Conservation (phyloP, 2,329 filamentous ascomycete genomes). For the Xylariales sp. region DNA sequence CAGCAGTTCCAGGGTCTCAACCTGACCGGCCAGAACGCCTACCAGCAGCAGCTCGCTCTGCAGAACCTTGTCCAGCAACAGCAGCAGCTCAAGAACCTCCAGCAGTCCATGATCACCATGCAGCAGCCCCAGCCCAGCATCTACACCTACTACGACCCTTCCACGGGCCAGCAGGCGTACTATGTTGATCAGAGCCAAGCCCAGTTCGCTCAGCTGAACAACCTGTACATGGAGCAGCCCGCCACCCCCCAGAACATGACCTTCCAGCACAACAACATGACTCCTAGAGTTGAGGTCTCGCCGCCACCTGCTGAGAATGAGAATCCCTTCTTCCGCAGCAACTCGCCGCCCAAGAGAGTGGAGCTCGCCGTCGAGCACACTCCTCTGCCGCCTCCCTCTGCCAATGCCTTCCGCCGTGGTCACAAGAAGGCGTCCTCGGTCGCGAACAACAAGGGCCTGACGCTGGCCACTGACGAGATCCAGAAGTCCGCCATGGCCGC, state of each 20-base stretch:
- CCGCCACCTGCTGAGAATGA: conserved; percentile 64
- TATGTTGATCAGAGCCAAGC: conserved; percentile 62
- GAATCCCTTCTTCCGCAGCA: conserved; percentile 53
- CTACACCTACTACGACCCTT: conserved; percentile 78
- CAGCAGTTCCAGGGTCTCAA: conserved; percentile 79
- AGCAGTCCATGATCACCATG: conserved; percentile 56
- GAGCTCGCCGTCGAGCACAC: conserved; percentile 63
- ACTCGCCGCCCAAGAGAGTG: conserved; percentile 61
- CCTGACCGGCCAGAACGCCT: conserved; percentile 50
- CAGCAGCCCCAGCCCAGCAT: conserved; percentile 60
- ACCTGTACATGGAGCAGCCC: conserved; percentile 37
- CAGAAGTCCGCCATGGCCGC: conserved; percentile 60
- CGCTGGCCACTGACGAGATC: conserved; percentile 37
- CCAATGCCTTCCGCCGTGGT: conserved; percentile 86
- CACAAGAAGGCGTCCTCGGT: conserved; percentile 88
- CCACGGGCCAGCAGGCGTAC: conserved; percentile 77
- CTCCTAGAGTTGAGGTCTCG: conserved; percentile 76
- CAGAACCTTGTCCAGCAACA: conserved; percentile 51
- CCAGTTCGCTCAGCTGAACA: conserved; percentile 30
- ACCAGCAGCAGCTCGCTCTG: conserved; percentile 39
- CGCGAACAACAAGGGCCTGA: conserved; percentile 52
- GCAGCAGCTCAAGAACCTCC: conserved; percentile 63
- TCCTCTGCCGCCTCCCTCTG: conserved; percentile 81
- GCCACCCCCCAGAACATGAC: conserved; percentile 25
- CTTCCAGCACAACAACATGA: conserved; percentile 45